Conservation (phyloP, 2,329 filamentous ascomycete genomes). For the Fusarium incarnatum region DNA sequence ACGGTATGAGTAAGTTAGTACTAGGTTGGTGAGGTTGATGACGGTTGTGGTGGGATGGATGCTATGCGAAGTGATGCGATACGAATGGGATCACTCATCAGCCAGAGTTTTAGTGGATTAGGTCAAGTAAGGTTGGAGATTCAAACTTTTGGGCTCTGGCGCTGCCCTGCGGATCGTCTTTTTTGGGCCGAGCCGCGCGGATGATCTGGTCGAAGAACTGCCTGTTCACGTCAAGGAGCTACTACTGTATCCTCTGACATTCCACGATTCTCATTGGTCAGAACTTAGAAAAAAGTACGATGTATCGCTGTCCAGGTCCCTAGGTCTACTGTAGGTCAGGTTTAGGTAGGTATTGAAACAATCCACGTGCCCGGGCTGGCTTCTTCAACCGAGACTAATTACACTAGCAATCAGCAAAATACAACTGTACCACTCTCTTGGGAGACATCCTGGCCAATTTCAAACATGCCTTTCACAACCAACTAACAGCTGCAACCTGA, state of each 20-base stretch:
- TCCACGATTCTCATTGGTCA: constrained; percentile 10
- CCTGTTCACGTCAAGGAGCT: constrained; percentile 33
- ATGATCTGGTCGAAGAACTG: constrained; percentile 35
- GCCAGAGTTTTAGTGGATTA: constrained; percentile 36
- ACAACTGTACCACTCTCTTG: constrained; percentile 10
- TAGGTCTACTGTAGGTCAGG: neutral
- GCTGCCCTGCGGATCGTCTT: constrained; percentile 33
- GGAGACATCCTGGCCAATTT: constrained; percentile 23
- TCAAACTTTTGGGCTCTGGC: constrained; percentile 35
- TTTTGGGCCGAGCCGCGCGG: constrained; percentile 42
- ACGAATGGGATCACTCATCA: constrained; percentile 28
- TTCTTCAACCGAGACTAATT: constrained; percentile 5
- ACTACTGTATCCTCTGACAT: constrained; percentile 11
- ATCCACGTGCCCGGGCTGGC: constrained; percentile 23
- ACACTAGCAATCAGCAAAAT: constrained; percentile 1
- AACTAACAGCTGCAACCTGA: constrained; percentile 4
- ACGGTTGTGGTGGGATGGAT: constrained; percentile 2
- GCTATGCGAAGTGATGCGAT: neutral
- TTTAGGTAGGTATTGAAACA: constrained; percentile 28
- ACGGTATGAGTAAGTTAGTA: constrained; percentile 4
- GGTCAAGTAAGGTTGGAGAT: constrained; percentile 41
- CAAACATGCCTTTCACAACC: constrained; percentile 8
- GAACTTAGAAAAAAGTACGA: neutral
- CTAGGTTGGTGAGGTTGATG: neutral
- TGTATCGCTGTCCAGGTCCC: constrained; percentile 6